These are phyloP conservation scores for Globisporangium mamillatum DNA, from an alignment of 352 stramenopile species.

Conservation along the genomic window DNA sequence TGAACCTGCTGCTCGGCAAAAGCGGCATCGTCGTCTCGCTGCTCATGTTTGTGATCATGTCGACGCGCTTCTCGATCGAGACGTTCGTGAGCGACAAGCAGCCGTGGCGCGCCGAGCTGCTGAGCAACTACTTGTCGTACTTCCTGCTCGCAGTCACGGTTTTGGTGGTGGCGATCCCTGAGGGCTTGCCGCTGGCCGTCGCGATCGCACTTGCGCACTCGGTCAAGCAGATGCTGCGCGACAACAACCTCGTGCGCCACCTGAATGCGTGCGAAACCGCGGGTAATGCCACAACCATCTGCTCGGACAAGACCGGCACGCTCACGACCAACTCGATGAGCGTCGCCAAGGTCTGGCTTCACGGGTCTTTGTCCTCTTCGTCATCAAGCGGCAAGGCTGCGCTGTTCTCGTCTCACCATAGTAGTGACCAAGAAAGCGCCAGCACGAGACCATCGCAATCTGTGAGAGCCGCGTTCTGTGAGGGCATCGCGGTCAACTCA, in stretches of 20 bases:
- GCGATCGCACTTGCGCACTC: conserved; percentile 88
- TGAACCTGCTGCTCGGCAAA: conserved; percentile 73
- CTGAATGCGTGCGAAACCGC: conserved; percentile 96
- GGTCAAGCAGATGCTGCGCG: conserved; percentile 94
- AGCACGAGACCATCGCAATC: not conserved
- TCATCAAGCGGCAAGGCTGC: not conserved
- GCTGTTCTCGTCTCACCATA: not conserved
- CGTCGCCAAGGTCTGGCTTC: conserved; percentile 77
- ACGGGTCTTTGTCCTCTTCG: not conserved
- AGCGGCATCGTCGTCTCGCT: conserved; percentile 54
- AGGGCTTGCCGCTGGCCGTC: conserved; percentile 88
- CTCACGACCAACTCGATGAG: conserved; percentile 96
- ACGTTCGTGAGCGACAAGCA: conserved; percentile 50
- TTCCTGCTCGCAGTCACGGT: conserved; percentile 91
- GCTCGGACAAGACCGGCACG: conserved; percentile 95
- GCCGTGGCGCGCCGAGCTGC: conserved; percentile 32
- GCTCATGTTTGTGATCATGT: conserved; percentile 63
- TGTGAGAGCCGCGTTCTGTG: conserved; percentile 34
- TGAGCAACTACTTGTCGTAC: conserved; percentile 58
- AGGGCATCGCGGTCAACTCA: conserved; percentile 84
- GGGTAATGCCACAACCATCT: conserved; percentile 96
- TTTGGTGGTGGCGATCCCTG: conserved; percentile 81
- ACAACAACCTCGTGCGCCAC: conserved; percentile 96
- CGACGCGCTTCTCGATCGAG: conserved; percentile 47
- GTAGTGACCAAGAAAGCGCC: not conserved